phyloP scores from a whole-genome alignment of 73 alveolate genomes.

The Blepharisma japonicum region DNA sequence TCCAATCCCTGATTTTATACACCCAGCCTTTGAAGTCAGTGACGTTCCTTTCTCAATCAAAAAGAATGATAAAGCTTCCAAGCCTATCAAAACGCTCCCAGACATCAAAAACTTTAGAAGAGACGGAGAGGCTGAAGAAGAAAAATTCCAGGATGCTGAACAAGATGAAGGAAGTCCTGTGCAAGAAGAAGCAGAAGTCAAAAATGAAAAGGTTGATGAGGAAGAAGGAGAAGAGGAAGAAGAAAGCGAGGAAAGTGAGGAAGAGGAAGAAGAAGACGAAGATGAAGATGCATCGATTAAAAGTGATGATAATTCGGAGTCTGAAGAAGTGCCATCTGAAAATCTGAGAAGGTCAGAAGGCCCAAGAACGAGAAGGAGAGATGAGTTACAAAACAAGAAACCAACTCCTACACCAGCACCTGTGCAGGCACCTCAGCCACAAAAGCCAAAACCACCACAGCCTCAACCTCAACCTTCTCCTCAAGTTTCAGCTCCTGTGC shows the following conservation, averaged over 20 bases:
- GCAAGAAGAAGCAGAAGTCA: background rate
- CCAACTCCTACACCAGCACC: background rate
- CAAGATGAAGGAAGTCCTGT: no score
- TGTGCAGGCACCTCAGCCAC: background rate
- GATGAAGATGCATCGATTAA: background rate
- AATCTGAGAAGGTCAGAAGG: background rate
- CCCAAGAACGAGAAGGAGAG: background rate
- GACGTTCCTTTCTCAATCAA: slow-evolving; percentile 28
- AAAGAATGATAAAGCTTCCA: slow-evolving; percentile 13
- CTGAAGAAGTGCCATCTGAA: background rate
- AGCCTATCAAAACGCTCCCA: slow-evolving; percentile 22
- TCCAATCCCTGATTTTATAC: slow-evolving; percentile 16
- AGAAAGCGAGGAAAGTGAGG: background rate
- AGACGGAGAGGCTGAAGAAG: background rate
- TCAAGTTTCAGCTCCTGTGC: background rate
- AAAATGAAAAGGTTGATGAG: background rate
- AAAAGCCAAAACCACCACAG: background rate
- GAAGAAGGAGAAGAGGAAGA: slow-evolving; percentile 9
- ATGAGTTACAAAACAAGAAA: background rate
- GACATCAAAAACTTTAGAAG: slow-evolving; percentile 18
- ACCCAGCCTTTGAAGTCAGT: slow-evolving; percentile 4
- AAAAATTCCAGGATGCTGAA: background rate
- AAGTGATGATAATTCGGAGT: background rate
- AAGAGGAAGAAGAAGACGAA: slow-evolving; percentile 20
- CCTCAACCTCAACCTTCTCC: background rate